These are phyloP conservation scores for Pythium myriotylum DNA, from an alignment of 352 stramenopile species.

Conservation along the genomic window DNA sequence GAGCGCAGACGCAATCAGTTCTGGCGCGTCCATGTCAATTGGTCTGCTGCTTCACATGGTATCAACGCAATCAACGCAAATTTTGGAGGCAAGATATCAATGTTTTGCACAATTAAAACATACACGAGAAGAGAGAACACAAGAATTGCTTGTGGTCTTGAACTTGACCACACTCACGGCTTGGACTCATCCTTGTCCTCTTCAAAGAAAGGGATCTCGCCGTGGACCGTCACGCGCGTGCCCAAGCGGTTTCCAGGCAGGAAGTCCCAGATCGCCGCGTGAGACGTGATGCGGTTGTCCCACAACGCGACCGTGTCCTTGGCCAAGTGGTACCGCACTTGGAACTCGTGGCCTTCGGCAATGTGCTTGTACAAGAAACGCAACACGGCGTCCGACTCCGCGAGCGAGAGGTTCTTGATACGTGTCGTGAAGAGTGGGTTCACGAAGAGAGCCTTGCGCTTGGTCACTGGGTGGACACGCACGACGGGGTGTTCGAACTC, in stretches of 20 bases:
- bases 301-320: slow-evolving; percentile 37
- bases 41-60: too few relatives aligned
- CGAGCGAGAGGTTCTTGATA: slow-evolving; percentile 37
- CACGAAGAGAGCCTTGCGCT: slow-evolving; percentile 40
- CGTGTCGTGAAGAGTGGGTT: slow-evolving; percentile 43
- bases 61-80: too few relatives aligned
- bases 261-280: slow-evolving; percentile 43
- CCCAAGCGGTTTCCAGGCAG: slow-evolving; percentile 37
- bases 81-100: too few relatives aligned
- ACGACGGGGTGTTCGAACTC: slow-evolving; percentile 48
- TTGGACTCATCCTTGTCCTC: too few relatives aligned
- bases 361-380: slow-evolving; percentile 33
- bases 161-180: too few relatives aligned
- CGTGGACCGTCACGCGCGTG: slow-evolving; percentile 34
- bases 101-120: too few relatives aligned
- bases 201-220: slow-evolving; percentile 32
- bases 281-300: slow-evolving; percentile 38
- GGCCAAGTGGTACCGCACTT: slow-evolving; percentile 36
- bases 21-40: too few relatives aligned
- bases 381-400: slow-evolving; percentile 36
- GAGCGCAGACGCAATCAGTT: too few relatives aligned
- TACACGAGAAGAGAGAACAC: too few relatives aligned
- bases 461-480: slow-evolving; percentile 40
- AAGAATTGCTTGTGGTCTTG: too few relatives aligned
- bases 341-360: slow-evolving; percentile 36